phyloP scores from a whole-genome alignment of 2,329 filamentous ascomycete species.

The Penicillium sp. region DNA sequence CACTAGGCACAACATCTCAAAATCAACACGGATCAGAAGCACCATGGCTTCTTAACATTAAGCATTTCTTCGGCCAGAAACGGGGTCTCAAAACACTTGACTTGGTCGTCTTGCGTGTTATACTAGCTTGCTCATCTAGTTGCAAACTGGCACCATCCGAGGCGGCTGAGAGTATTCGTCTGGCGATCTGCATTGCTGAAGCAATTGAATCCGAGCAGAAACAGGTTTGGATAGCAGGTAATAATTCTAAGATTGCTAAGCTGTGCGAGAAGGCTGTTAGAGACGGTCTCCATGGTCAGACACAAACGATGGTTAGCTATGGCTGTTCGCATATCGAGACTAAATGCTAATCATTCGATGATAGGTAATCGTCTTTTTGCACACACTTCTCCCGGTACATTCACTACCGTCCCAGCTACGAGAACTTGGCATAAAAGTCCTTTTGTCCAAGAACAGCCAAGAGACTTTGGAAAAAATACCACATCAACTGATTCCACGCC shows the following conservation, averaged over 20 bases:
- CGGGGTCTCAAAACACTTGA: slow-evolving; percentile 42
- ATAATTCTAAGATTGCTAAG: slow-evolving; percentile 36
- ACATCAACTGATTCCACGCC: slow-evolving; percentile 19
- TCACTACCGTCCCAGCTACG: slow-evolving; percentile 28
- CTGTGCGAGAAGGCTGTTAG: slow-evolving; percentile 38
- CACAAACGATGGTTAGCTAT: slow-evolving; percentile 36
- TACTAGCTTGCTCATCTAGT: slow-evolving; percentile 40
- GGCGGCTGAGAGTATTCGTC: slow-evolving; percentile 34
- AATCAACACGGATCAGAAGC: slow-evolving; percentile 18
- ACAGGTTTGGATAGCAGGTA: slow-evolving; percentile 33
- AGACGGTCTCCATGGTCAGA: slow-evolving; percentile 26
- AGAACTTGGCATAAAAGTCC: slow-evolving; percentile 21
- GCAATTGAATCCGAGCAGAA: slow-evolving; percentile 34
- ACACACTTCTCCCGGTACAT: slow-evolving; percentile 25
- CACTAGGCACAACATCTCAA: slow-evolving; percentile 4
- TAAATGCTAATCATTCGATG: neutral
- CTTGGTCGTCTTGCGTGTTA: slow-evolving; percentile 40
- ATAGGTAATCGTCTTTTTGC: slow-evolving; percentile 34
- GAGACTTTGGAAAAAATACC: slow-evolving; percentile 23
- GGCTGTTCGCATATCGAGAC: too few relatives aligned
- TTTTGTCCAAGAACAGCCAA: slow-evolving; percentile 26
- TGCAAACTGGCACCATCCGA: slow-evolving; percentile 28
- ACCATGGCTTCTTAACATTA: slow-evolving; percentile 36
- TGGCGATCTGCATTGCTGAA: slow-evolving; percentile 37
- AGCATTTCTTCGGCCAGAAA: slow-evolving; percentile 40